Evolutionary conservation across 139 green algal species (phyloP).

Genomic region (Coccomyxa sp.): DNA sequence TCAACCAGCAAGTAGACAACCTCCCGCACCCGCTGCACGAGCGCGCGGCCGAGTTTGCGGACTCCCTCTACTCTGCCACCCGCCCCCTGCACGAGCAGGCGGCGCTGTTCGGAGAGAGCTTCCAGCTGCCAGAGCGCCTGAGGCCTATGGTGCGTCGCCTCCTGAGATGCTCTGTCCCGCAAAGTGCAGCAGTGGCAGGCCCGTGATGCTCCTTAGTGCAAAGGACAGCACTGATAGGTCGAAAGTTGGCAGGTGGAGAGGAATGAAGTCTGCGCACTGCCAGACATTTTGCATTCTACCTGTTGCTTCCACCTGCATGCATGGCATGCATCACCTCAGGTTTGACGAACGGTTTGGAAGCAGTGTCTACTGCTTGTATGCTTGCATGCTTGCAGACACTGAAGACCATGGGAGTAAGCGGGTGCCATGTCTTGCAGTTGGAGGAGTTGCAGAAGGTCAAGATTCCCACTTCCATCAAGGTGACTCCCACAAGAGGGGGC

Average conservation of each 20-base stretch:
- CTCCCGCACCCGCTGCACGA: constrained; percentile 1
- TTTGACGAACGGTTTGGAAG: too few relatives aligned
- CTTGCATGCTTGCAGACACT: neutral
- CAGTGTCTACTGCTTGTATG: neutral
- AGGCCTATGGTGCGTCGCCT: too few relatives aligned
- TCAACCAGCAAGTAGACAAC: neutral
- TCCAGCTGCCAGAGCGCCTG: too few relatives aligned
- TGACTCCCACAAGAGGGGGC: neutral
- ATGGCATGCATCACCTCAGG: too few relatives aligned
- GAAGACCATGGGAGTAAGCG: neutral
- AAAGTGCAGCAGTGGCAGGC: too few relatives aligned
- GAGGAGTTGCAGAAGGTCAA: neutral
- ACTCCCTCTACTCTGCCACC: neutral
- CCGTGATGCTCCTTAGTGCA: too few relatives aligned
- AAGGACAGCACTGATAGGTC: too few relatives aligned
- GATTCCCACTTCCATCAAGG: neutral
- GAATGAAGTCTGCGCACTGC: too few relatives aligned
- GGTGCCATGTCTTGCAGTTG: neutral
- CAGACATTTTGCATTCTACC: too few relatives aligned
- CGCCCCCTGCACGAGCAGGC: neutral
- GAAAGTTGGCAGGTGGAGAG: too few relatives aligned
- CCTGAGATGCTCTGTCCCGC: too few relatives aligned
- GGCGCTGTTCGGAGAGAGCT: neutral
- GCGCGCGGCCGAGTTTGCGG: neutral
- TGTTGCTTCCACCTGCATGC: too few relatives aligned